Percentiles rank a stretch among this genome's conserved stretches.
Evolutionary conservation across 1,284 basidiomycete species (phyloP).

Genomic region (Trametes sp.): DNA sequence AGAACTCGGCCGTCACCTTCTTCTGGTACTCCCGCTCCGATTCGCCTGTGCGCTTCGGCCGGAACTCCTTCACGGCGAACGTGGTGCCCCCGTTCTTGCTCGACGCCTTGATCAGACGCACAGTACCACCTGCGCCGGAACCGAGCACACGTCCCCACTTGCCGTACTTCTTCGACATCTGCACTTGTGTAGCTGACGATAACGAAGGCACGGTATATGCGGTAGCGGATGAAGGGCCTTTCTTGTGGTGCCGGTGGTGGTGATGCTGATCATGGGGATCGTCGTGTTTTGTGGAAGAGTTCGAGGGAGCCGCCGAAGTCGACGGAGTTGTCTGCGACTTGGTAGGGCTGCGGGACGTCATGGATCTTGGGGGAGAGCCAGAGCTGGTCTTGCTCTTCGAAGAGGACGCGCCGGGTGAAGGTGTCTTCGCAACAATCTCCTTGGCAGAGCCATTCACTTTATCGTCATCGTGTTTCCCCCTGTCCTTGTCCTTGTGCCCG

Average conservation of each 20-base stretch:
- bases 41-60: constrained; percentile 88
- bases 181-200: constrained; percentile 87
- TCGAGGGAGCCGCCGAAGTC: constrained; percentile 18
- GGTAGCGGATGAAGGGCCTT: constrained; percentile 9
- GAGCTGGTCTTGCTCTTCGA: constrained; percentile 38
- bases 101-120: constrained; percentile 92
- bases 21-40: constrained; percentile 98
- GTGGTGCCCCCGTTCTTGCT: constrained; percentile 82
- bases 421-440: constrained; percentile 34
- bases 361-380: constrained; percentile 38
- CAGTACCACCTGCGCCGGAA: constrained; percentile 96
- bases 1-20: constrained; percentile 99
- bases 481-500: constrained; percentile 31
- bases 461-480: constrained; percentile 21
- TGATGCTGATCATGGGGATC: constrained; percentile 22
- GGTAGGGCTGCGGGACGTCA: constrained; percentile 34
- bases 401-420: constrained; percentile 38
- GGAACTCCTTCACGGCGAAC: constrained; percentile 98
- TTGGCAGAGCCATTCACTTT: constrained; percentile 17
- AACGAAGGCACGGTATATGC: constrained; percentile 49
- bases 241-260: constrained; percentile 18
- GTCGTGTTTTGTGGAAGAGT: constrained; percentile 24
- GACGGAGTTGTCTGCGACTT: constrained; percentile 28
- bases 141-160: constrained; percentile 98
- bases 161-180: constrained; percentile 97